A percentile compares a stretch with the other conserved stretches of the same genome.
Evolutionary conservation across 371 early-diverging fungal species (phyloP).

Genomic region (Mortierella sp.): DNA sequence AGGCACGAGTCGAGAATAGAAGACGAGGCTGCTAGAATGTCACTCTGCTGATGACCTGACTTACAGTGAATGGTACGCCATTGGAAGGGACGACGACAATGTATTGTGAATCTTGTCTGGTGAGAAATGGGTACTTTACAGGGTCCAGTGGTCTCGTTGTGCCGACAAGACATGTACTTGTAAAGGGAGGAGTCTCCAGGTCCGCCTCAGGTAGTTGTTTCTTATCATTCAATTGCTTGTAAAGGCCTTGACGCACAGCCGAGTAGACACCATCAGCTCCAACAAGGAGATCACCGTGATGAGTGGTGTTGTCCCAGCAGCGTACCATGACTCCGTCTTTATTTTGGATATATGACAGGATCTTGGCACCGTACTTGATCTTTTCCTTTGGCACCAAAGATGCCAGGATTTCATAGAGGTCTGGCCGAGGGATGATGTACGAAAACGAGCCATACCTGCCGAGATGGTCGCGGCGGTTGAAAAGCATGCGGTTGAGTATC

Average conservation of each 20-base stretch:
- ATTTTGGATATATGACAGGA: conserved; percentile 6
- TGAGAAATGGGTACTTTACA: conserved; percentile 11
- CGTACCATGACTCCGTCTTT: conserved; percentile 12
- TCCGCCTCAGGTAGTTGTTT: conserved; percentile 9
- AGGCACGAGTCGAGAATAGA: not conserved
- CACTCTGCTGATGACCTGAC: too few relatives aligned
- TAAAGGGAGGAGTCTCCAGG: conserved; percentile 3
- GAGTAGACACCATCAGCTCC: conserved; percentile 35
- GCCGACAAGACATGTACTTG: conserved; percentile 26
- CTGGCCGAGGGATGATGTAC: conserved; percentile 8
- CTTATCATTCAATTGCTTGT: conserved; percentile 1
- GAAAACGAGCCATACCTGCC: not conserved
- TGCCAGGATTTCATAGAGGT: conserved; percentile 9
- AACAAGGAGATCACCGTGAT: conserved; percentile 24
- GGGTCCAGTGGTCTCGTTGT: conserved; percentile 19
- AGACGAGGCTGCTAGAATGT: too few relatives aligned
- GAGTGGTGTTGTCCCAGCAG: conserved; percentile 6
- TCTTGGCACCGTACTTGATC: conserved; percentile 16
- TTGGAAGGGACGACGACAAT: too few relatives aligned
- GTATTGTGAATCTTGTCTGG: too few relatives aligned
- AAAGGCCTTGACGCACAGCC: conserved; percentile 26
- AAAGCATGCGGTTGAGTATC: too few relatives aligned
- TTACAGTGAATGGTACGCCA: too few relatives aligned
- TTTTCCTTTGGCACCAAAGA: conserved; percentile 7
- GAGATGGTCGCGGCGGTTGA: not conserved